These are phyloP conservation scores for Fusarium tricinctum DNA, from an alignment of 2,329 filamentous ascomycete genomes.

Conservation along the genomic window DNA sequence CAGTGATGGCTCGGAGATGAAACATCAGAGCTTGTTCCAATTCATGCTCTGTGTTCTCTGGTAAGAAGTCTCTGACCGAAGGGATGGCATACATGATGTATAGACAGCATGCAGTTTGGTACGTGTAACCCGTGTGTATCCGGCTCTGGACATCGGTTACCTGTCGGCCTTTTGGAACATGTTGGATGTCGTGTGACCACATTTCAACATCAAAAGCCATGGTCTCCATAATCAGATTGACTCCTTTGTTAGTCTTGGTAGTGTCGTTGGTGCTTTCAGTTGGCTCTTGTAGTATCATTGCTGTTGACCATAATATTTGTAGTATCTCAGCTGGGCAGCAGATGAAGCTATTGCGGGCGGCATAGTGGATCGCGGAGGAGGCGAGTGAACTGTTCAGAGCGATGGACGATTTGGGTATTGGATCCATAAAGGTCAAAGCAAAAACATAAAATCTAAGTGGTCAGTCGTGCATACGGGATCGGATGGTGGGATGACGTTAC, in stretches of 20 bases:
- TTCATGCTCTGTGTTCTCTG: not conserved
- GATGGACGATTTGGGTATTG: not conserved
- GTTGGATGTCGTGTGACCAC: slow-evolving; percentile 15
- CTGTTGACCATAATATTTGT: slow-evolving; percentile 6
- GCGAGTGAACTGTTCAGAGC: slow-evolving; percentile 1
- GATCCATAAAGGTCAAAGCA: slow-evolving; percentile 16
- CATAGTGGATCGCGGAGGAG: slow-evolving; percentile 17
- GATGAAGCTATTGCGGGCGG: slow-evolving; percentile 20
- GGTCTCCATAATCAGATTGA: slow-evolving; percentile 6
- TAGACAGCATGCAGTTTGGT: slow-evolving; percentile 17
- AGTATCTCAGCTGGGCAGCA: slow-evolving; percentile 23
- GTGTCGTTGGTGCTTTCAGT: not conserved
- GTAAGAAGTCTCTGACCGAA: not conserved
- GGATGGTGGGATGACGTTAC: not conserved
- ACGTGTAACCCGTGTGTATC: slow-evolving; percentile 17
- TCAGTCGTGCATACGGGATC: accelerated
- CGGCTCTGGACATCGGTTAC: slow-evolving; percentile 17
- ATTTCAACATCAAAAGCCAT: slow-evolving; percentile 15
- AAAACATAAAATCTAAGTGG: slow-evolving; percentile 16
- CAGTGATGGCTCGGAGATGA: slow-evolving; percentile 3
- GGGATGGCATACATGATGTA: slow-evolving; percentile 22
- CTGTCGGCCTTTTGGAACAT: slow-evolving; percentile 12
- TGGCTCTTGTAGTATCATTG: slow-evolving; percentile 2
- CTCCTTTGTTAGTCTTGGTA: not conserved
- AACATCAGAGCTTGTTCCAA: slow-evolving; percentile 3